Evolutionary conservation across 169 alveolate genomes (phyloP).

Genomic region (Plasmodium reichenowi): DNA sequence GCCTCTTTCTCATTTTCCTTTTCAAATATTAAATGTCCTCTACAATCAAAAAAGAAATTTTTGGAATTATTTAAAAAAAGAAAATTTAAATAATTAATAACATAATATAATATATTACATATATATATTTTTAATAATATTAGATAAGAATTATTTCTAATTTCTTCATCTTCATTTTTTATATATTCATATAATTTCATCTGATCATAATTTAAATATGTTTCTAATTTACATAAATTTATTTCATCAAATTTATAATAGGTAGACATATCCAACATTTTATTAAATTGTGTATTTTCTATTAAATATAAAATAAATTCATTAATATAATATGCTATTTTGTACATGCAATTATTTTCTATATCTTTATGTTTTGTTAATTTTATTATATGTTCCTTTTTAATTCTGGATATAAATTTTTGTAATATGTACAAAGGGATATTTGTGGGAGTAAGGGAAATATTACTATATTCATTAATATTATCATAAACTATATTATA

Average conservation of each 20-base stretch:
- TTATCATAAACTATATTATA: not conserved
- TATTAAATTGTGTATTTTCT: conserved; percentile 40
- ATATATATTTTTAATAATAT: conserved; percentile 62
- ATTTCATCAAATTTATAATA: conserved; percentile 23
- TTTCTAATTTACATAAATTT: conserved; percentile 23
- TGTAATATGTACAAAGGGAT: conserved; percentile 64
- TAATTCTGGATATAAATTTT: conserved; percentile 56
- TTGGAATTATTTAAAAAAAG: conserved; percentile 64
- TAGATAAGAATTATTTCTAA: conserved; percentile 2
- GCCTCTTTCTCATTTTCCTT: conserved; percentile 63
- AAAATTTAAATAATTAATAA: conserved; percentile 53
- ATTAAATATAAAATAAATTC: conserved; percentile 71
- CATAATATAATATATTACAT: conserved; percentile 54
- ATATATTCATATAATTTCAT: not conserved
- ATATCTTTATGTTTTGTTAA: conserved; percentile 52
- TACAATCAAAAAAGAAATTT: conserved; percentile 62
- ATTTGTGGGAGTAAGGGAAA: conserved; percentile 4
- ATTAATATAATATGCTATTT: conserved; percentile 66
- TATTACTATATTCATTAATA: no score
- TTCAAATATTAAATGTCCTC: conserved; percentile 75
- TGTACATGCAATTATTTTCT: conserved; percentile 72
- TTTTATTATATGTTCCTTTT: conserved; percentile 50
- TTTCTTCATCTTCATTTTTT: not conserved
- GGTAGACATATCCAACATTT: not conserved
- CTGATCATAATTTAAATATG: conserved; percentile 53